Percentiles rank a stretch among this genome's conserved stretches.
Conservation (phyloP, 257 asterid species). For the Solanum bulbocastanum region DNA sequence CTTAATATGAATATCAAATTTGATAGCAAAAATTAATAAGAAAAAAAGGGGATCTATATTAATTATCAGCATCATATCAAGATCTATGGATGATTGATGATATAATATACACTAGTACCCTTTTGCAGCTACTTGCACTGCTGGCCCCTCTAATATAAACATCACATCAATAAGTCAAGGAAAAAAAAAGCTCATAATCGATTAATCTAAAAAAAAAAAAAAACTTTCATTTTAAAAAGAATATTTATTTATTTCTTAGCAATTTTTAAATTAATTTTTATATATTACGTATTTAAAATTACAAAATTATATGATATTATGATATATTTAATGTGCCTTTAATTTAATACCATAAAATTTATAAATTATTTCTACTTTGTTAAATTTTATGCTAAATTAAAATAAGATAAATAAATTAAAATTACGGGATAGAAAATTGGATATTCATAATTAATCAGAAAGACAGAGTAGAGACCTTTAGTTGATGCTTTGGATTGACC, state of each 20-base stretch:
- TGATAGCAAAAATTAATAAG: not conserved
- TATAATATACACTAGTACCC: not conserved
- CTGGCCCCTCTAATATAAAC: not conserved
- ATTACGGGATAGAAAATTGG: accelerated
- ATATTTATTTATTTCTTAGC: too few species aligned
- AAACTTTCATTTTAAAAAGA: too few species aligned
- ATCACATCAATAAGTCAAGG: not conserved
- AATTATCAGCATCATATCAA: not conserved
- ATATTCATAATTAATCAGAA: not conserved
- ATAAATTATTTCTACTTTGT: too few species aligned
- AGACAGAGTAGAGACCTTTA: not conserved
- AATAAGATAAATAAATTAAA: not conserved
- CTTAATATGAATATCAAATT: not conserved
- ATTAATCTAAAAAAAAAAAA: not conserved
- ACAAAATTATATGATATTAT: too few species aligned
- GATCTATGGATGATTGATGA: not conserved
- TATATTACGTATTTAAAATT: too few species aligned
- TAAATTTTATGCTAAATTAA: accelerated
- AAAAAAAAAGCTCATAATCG: not conserved
- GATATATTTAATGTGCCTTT: too few species aligned
- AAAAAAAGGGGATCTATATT: not conserved
- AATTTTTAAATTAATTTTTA: too few species aligned
- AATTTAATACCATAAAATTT: too few species aligned
- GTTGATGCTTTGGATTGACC: not conserved
- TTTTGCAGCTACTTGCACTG: not conserved